phyloP scores from a whole-genome alignment of 495 filamentous ascomycete species.

The Aspergillus indologenus region DNA sequence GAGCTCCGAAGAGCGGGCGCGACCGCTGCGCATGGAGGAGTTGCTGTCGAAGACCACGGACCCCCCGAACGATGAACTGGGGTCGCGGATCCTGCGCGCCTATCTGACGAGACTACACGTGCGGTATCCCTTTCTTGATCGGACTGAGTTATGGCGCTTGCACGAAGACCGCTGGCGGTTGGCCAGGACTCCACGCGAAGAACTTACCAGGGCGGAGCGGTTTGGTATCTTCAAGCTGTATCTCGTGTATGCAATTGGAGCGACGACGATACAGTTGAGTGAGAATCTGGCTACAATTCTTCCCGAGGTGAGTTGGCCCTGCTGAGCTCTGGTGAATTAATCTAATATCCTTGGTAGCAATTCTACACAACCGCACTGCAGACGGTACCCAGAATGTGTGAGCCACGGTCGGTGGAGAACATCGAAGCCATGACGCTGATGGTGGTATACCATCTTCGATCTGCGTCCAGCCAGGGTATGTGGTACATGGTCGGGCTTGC shows the following conservation, averaged over 20 bases:
- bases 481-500: constrained; percentile 58
- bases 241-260: constrained; percentile 51
- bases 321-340: not conserved
- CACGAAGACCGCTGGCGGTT: constrained; percentile 45
- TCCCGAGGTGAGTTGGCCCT: constrained; percentile 36
- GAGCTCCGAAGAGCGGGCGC: constrained; percentile 17
- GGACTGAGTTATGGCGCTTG: constrained; percentile 41
- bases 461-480: constrained; percentile 50
- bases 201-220: constrained; percentile 37
- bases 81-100: constrained; percentile 41
- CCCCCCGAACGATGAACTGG: constrained; percentile 49
- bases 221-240: constrained; percentile 53
- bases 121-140: constrained; percentile 50
- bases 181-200: constrained; percentile 39
- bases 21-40: constrained; percentile 35
- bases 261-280: constrained; percentile 47
- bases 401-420: constrained; percentile 50
- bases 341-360: constrained; percentile 24
- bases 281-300: constrained; percentile 45
- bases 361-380: constrained; percentile 50
- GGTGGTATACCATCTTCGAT: constrained; percentile 51
- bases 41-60: constrained; percentile 42
- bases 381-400: constrained; percentile 48
- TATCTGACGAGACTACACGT: constrained; percentile 47
- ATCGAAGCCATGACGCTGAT: constrained; percentile 56